These are phyloP conservation scores for Mycena polygramma DNA, from an alignment of 768 basidiomycete genomes.

Conservation along the genomic window DNA sequence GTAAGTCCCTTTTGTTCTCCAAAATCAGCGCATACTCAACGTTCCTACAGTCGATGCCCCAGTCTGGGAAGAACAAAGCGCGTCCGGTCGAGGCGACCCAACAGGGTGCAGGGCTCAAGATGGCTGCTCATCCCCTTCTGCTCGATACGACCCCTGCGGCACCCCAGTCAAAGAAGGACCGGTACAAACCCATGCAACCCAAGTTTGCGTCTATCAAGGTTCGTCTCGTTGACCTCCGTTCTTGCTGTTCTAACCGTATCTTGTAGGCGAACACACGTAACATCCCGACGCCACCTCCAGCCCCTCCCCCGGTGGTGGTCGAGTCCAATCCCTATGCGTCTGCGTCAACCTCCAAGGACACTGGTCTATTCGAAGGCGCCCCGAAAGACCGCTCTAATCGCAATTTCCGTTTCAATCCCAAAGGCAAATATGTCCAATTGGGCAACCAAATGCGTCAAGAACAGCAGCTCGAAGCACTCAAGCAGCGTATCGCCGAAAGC, in stretches of 20 bases:
- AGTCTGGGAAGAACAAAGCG: slow-evolving; percentile 66
- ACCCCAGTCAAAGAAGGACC: slow-evolving; percentile 86
- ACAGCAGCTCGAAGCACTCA: slow-evolving; percentile 88
- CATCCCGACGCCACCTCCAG: slow-evolving; percentile 71
- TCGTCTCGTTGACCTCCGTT: slow-evolving; percentile 32
- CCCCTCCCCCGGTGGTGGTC: slow-evolving; percentile 54
- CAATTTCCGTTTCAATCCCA: slow-evolving; percentile 88
- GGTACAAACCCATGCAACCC: slow-evolving; percentile 98
- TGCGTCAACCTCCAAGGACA: slow-evolving; percentile 63
- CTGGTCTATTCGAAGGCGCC: slow-evolving; percentile 74
- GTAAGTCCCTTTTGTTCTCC: slow-evolving; percentile 54
- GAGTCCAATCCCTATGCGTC: slow-evolving; percentile 83
- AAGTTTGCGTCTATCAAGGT: slow-evolving; percentile 98
- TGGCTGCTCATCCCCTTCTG: slow-evolving; percentile 91
- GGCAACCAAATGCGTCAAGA: slow-evolving; percentile 82
- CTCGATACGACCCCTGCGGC: slow-evolving; percentile 73
- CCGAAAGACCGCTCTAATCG: slow-evolving; percentile 80
- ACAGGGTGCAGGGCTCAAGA: slow-evolving; percentile 87
- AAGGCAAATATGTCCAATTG: slow-evolving; percentile 90
- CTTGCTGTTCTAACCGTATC: neutral
- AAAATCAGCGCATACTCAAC: neutral
- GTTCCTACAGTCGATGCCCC: slow-evolving; percentile 62
- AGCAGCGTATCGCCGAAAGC: slow-evolving; percentile 93
- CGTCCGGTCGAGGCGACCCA: slow-evolving; percentile 71
- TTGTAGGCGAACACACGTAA: slow-evolving; percentile 82